Evolutionary conservation across 768 basidiomycete species (phyloP).

Genomic region (Podaxis sp.): DNA sequence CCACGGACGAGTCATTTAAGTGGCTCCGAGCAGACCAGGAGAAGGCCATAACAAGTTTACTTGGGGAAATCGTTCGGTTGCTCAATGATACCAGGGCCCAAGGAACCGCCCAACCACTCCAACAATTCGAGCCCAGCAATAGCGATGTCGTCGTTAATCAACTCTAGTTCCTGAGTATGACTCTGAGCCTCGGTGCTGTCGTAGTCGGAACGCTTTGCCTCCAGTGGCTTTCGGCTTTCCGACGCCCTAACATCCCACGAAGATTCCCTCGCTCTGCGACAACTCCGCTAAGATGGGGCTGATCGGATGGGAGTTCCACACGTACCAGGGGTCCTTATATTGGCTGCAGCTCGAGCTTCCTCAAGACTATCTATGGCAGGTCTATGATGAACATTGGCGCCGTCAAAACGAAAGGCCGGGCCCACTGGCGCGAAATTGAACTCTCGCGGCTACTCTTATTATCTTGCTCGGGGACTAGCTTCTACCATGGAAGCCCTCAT

Average conservation of each 20-base stretch:
- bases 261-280: conserved; percentile 10
- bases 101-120: background rate
- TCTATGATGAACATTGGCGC: conserved; percentile 1
- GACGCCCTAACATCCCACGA: background rate
- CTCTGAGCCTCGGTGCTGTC: conserved; percentile 7
- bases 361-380: background rate
- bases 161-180: conserved; percentile 10
- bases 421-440: background rate
- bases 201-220: conserved; percentile 5
- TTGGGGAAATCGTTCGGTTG: background rate
- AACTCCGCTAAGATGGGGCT: conserved; percentile 8
- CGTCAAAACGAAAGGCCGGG: background rate
- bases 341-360: background rate
- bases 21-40: background rate
- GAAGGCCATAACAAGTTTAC: background rate
- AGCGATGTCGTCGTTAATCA: conserved; percentile 5
- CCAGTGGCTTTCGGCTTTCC: conserved; percentile 7
- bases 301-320: conserved; percentile 4
- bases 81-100: background rate
- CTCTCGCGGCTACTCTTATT: background rate
- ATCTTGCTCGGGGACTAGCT: background rate
- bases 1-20: background rate
- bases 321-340: background rate
- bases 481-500: background rate
- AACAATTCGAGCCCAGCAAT: background rate